phyloP scores from a whole-genome alignment of 1,284 basidiomycete species.

The Megacollybia platyphylla region DNA sequence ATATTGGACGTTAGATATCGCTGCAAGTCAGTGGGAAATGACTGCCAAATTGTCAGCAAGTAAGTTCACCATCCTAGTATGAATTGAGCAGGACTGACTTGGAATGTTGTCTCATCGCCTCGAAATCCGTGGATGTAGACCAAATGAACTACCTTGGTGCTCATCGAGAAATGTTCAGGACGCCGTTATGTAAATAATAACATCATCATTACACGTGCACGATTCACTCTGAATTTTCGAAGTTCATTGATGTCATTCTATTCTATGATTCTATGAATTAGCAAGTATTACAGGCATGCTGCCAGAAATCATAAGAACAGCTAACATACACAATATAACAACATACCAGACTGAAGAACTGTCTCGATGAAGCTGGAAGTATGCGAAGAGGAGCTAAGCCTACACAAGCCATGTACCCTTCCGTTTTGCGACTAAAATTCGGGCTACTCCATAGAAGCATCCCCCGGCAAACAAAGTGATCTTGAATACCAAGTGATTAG shows the following conservation, averaged over 20 bases:
- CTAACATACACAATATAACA: too few relatives aligned
- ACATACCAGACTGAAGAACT: too few relatives aligned
- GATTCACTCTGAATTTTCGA: too few relatives aligned
- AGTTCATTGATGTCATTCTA: too few relatives aligned
- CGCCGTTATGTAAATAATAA: too few relatives aligned
- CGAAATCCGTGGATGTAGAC: constrained; percentile 43
- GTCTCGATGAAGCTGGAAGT: too few relatives aligned
- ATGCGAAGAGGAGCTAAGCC: background rate
- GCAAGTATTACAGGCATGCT: too few relatives aligned
- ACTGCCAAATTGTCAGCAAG: constrained; percentile 13
- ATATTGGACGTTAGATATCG: constrained; percentile 19
- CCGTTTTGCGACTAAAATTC: constrained; percentile 5
- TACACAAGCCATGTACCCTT: constrained; percentile 6
- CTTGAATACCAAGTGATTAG: constrained; percentile 1
- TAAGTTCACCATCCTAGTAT: background rate
- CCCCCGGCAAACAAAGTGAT: constrained; percentile 5
- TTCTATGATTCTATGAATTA: too few relatives aligned
- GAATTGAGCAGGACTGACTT: constrained; percentile 16
- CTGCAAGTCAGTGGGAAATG: constrained; percentile 41
- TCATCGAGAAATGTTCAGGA: constrained; percentile 4
- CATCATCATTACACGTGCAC: too few relatives aligned
- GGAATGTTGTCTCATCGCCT: constrained; percentile 36
- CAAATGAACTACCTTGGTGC: constrained; percentile 26
- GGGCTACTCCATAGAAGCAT: background rate
- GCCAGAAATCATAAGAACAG: background rate